These are phyloP conservation scores for Tetrahymena thermophila DNA, from an alignment of 73 alveolate species.

Conservation along the genomic window DNA sequence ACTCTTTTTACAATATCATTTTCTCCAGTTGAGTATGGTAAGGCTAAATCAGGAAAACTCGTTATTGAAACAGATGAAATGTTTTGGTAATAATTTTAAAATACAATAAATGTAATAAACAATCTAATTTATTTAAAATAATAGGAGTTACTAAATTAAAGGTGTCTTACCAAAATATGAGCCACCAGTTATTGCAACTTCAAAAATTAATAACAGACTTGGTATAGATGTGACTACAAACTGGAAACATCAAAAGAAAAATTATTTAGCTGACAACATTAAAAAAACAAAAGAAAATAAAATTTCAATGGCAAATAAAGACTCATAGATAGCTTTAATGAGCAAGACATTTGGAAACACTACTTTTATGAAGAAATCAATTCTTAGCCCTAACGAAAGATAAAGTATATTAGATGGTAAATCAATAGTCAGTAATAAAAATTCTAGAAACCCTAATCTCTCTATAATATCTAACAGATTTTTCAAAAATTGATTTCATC, in stretches of 20 bases:
- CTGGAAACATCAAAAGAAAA: not conserved
- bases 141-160: constrained; percentile 76
- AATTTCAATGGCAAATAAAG: not conserved
- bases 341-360: not conserved
- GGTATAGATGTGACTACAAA: not conserved
- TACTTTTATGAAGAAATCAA: not conserved
- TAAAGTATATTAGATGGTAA: not conserved
- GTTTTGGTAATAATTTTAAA: constrained; percentile 10
- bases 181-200: constrained; percentile 61
- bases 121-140: not conserved
- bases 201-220: not conserved
- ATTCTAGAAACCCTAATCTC: not conserved
- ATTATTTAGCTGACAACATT: not conserved
- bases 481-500: not conserved
- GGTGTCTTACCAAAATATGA: constrained; percentile 97
- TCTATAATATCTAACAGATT: not conserved
- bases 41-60: constrained; percentile 14
- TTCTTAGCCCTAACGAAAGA: not conserved
- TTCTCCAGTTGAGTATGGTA: constrained; percentile 37
- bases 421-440: not conserved
- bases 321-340: not conserved
- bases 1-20: constrained; percentile 27
- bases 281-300: not conserved
- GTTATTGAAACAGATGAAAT: constrained; percentile 36
- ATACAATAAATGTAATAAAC: constrained; percentile 42